These are phyloP conservation scores for Gentiana straminea DNA, from an alignment of 257 asterid species.

Conservation along the genomic window DNA sequence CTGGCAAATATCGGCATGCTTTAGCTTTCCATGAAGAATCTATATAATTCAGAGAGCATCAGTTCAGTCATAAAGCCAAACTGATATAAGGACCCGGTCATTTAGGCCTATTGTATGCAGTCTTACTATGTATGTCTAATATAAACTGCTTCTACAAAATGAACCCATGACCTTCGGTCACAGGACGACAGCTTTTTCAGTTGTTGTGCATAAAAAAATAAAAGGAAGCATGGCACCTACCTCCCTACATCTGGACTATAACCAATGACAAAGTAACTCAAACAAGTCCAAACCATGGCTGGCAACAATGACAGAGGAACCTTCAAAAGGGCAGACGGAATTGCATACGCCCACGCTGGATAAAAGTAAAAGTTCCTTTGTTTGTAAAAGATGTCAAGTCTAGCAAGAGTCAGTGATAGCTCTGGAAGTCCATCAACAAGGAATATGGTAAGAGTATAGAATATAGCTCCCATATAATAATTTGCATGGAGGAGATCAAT, in stretches of 20 bases:
- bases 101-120: too few species aligned
- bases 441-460: constrained; percentile 28
- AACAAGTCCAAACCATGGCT: constrained; percentile 41
- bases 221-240: constrained; percentile 16
- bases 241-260: constrained; percentile 46
- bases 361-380: constrained; percentile 35
- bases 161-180: too few species aligned
- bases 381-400: constrained; percentile 39
- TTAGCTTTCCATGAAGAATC: not conserved
- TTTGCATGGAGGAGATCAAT: constrained; percentile 33
- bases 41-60: too few species aligned
- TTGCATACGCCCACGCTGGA: constrained; percentile 50
- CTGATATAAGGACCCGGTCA: too few species aligned
- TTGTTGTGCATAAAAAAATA: too few species aligned
- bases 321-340: constrained; percentile 38
- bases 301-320: constrained; percentile 38
- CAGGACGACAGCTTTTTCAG: too few species aligned
- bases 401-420: constrained; percentile 32
- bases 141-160: too few species aligned
- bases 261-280: constrained; percentile 42
- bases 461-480: constrained; percentile 40
- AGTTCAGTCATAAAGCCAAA: too few species aligned
- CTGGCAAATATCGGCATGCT: constrained; percentile 14
- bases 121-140: too few species aligned
- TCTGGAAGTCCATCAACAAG: constrained; percentile 38